phyloP scores from a whole-genome alignment of 148 eudicot species.

The Dianthus caryophyllus region DNA sequence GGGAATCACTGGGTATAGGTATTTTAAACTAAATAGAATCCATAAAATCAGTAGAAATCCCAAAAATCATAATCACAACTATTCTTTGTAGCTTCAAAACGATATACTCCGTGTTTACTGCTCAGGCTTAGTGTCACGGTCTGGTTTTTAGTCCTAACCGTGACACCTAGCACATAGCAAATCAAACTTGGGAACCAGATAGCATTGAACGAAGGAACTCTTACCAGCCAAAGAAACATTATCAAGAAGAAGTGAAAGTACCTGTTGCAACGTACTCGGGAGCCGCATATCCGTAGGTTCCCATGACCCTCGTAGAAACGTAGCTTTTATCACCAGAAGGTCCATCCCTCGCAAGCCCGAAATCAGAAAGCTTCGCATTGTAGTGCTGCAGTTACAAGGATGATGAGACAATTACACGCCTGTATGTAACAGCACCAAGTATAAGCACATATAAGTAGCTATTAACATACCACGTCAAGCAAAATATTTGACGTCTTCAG shows the following conservation, averaged over 20 bases:
- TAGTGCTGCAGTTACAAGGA: slow-evolving; percentile 31
- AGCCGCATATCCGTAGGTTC: slow-evolving; percentile 62
- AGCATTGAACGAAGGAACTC: not conserved
- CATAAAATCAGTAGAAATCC: not conserved
- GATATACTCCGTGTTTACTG: too few species aligned
- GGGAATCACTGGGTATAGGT: not conserved
- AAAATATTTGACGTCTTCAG: slow-evolving; percentile 31
- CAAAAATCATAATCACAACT: not conserved
- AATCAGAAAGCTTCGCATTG: slow-evolving; percentile 62
- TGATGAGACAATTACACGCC: not conserved
- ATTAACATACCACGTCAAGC: slow-evolving; percentile 28
- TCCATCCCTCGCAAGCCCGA: slow-evolving; percentile 65
- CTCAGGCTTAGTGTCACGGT: too few species aligned
- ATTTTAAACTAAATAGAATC: not conserved
- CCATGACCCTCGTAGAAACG: slow-evolving; percentile 62
- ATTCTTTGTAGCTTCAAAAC: not conserved
- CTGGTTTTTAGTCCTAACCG: too few species aligned
- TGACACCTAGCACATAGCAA: not conserved
- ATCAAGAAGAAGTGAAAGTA: slow-evolving; percentile 4
- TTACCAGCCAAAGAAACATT: not conserved
- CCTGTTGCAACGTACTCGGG: slow-evolving; percentile 68
- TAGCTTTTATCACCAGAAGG: slow-evolving; percentile 62
- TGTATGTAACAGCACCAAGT: not conserved
- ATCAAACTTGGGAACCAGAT: not conserved
- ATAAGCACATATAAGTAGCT: not conserved